These are phyloP conservation scores for Chaetoceros tenuissimus DNA, from an alignment of 108 stramenopile genomes.

Conservation along the genomic window DNA sequence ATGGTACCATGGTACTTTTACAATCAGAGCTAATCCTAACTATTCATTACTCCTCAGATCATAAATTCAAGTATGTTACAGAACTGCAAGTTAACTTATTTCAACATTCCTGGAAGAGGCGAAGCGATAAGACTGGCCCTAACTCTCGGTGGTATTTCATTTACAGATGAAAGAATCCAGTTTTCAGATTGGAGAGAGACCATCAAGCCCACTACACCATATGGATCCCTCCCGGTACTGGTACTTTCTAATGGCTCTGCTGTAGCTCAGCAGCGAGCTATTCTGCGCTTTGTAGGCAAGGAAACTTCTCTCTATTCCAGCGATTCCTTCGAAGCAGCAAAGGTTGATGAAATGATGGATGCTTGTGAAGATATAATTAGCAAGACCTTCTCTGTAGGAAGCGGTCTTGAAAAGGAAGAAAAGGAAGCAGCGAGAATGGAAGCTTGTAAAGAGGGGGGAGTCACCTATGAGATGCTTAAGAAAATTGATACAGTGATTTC, in stretches of 20 bases:
- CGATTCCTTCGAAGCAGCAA: not conserved
- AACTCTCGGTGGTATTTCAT: not conserved
- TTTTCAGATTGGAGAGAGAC: not conserved
- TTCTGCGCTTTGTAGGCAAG: constrained; percentile 9
- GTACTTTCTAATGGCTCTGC: not conserved
- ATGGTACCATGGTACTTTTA: no score
- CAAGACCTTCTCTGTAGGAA: constrained; percentile 2
- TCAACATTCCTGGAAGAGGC: not conserved
- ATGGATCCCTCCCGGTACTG: not conserved
- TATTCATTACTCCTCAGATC: no score
- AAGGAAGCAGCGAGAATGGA: constrained; percentile 7
- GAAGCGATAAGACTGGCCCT: not conserved
- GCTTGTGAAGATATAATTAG: constrained; percentile 5
- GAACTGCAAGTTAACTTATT: constrained; percentile 4
- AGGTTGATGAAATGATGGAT: constrained; percentile 13
- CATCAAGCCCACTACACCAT: not conserved
- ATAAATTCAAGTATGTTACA: no score
- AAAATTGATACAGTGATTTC: constrained; percentile 7
- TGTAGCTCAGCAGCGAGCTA: constrained; percentile 3
- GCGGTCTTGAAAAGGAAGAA: constrained; percentile 8
- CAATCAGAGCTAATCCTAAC: no score
- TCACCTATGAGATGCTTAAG: constrained; percentile 2
- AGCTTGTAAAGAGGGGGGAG: constrained; percentile 8
- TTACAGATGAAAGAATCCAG: not conserved
- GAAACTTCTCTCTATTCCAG: constrained; percentile 2